Evolutionary conservation across 345 rosid species (phyloP), one percentile per base, ranked within the genome.

Genomic region (Euphorbia peplus): DNA sequence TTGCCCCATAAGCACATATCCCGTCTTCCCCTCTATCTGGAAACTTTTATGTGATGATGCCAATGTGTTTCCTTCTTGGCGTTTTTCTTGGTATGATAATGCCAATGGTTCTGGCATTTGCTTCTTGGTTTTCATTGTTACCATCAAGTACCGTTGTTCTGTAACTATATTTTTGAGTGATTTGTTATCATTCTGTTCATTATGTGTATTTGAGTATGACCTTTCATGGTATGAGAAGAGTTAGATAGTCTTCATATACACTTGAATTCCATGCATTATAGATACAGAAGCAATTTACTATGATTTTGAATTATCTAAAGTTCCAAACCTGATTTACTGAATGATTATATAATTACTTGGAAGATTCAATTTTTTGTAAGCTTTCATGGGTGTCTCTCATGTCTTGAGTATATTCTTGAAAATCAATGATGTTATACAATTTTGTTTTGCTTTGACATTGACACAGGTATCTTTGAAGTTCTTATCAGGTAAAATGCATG

Each of bases 401-500:
- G n/a, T n/a, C n/a, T n/a, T n/a, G n/a, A 48, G 32, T 48, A 28
- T 26, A 64, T 48, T 48, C 39, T 64, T 64, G 57, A 48, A 64
- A 62, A 62, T 2, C 4, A 47, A 21, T 28, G 14, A 13, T 22
- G 9, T 18, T 60, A 11, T 14, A 16, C 24, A 18, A 4, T 54
- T 24, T 63, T 42, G 28, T 37, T 10, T 22, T 46, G 13, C 12
- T 39, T 60, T 60, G 37, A 12, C 70, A 19, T 25, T 57, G 41
- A 21, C 46, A 13, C 25, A 4, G 32, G 4, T 44, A 26, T 53
- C 51, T 28, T 4, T 7, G 1, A 15, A 29, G 2, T 58, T 19
- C 26, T 18, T 64, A 16, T 37, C 18, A 48, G 41, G 15, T n/a
- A 46, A 16, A 46, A 70, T 63, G n/a, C 8, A 46, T 67, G 16